Base-by-base conservation (phyloP, 306 rosid species). In the Lathyrus sativus region DNA sequence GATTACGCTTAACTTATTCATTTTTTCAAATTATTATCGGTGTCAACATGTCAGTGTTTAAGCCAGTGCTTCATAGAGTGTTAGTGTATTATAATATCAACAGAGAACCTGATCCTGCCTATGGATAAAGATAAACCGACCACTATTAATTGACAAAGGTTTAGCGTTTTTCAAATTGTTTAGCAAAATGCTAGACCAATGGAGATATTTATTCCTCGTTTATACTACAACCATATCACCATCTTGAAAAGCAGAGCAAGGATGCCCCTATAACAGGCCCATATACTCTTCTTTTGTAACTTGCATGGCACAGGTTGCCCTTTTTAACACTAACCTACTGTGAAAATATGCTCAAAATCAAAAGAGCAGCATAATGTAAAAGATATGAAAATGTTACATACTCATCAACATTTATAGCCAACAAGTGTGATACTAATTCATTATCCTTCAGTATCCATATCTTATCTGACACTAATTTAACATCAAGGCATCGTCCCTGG, bases 361-460 rank as follows among this genome's bases (percentile, higher is more conserved):
- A 63, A 22, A 28, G 50, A 77, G 73, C 18, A 50, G 62, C 46
- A 17, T 22, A 64, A 61, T 33, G 68, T 60, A 51, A 56, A 76
- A 56, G 46, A 70, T 75, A 81, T 78, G 65, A 67, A 71, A 71
- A 54, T 22, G 51, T 48, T 59, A 69, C 86, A 28, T 88, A 90
- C 98, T n/a, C 71, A 9, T 76, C 73, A 59, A 24, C 79, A 76
- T 84, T 60, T 28, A 80, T 60, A 62, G 80, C 35, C 65, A 79
- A 70, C 74, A 73, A 74, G 69, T 74, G 91, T 63, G 82, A 78
- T 58, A 86, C 77, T 80, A 93, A 72, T 65, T 82, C 91, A 56
- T 88, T 81, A 73, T 82, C 91, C 80, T 84, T 93, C 82, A 93
- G 77, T 74, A 93, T 80, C 95, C 96, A 93, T 74, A 93, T 84